Percentiles rank a stretch among this genome's conserved stretches.
phyloP scores from a whole-genome alignment of 2,329 filamentous ascomycete species.

The Phialocephala sp. region DNA sequence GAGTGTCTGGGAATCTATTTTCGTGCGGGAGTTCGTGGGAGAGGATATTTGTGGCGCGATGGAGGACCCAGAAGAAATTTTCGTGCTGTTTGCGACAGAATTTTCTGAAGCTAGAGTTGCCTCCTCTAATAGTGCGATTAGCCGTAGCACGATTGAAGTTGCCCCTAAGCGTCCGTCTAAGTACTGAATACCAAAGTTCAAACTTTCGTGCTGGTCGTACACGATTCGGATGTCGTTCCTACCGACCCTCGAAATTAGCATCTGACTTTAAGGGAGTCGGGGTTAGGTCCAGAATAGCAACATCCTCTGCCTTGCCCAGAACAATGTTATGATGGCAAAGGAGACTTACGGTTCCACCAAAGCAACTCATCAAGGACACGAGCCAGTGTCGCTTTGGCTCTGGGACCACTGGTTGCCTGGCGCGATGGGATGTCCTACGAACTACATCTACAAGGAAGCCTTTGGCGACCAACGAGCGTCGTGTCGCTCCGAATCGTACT shows the following conservation, averaged over 20 bases:
- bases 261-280: neutral
- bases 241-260: neutral
- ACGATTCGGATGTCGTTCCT: neutral
- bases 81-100: neutral
- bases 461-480: neutral
- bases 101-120: neutral
- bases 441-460: neutral
- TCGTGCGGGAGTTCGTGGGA: neutral
- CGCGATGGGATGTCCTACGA: neutral
- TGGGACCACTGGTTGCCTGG: neutral
- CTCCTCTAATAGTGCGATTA: neutral
- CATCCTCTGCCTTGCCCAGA: too few species aligned
- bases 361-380: neutral
- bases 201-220: neutral
- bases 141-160: neutral
- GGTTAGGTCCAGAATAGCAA: too few species aligned
- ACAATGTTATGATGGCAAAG: neutral
- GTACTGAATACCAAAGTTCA: neutral
- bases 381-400: neutral
- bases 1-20: neutral
- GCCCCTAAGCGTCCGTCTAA: neutral
- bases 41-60: constrained; percentile 1
- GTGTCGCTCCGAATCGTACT: neutral
- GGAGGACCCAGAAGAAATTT: constrained; percentile 5
- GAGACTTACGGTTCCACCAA: neutral